Evolutionary conservation across 2,329 filamentous ascomycete genomes (phyloP).

Genomic region (Talaromyces sp.): DNA sequence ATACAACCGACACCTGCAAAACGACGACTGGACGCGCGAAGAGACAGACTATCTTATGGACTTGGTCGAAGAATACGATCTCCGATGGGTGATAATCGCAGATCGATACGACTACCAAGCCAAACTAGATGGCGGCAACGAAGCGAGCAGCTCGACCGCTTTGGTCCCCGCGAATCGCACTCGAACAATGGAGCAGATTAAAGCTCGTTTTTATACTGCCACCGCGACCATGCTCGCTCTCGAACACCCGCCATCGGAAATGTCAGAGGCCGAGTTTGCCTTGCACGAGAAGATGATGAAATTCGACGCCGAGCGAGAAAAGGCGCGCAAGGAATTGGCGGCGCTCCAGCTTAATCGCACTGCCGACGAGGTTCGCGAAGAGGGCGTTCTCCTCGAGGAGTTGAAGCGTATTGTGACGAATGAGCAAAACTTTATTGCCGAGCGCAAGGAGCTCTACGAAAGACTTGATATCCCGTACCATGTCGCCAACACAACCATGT

Average conservation of each 20-base stretch:
- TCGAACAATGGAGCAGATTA: constrained; percentile 83
- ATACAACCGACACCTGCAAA: constrained; percentile 70
- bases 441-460: constrained; percentile 79
- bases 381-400: constrained; percentile 82
- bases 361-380: constrained; percentile 84
- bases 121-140: constrained; percentile 18
- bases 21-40: constrained; percentile 77
- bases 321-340: constrained; percentile 76
- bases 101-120: constrained; percentile 76
- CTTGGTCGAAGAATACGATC: constrained; percentile 70
- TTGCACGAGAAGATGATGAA: constrained; percentile 80
- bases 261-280: constrained; percentile 80
- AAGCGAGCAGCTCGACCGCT: constrained; percentile 24
- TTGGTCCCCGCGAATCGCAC: constrained; percentile 38
- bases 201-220: constrained; percentile 83
- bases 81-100: constrained; percentile 86
- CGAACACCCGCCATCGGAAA: constrained; percentile 73
- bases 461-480: constrained; percentile 77
- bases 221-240: constrained; percentile 76
- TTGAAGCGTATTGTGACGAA: constrained; percentile 86
- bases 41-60: constrained; percentile 90
- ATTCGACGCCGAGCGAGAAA: constrained; percentile 78
- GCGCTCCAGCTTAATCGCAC: constrained; percentile 72
- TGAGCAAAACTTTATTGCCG: constrained; percentile 78
- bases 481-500: constrained; percentile 64